phyloP scores from a whole-genome alignment of 1,284 basidiomycete genomes.

The Crepidotus sp. region DNA sequence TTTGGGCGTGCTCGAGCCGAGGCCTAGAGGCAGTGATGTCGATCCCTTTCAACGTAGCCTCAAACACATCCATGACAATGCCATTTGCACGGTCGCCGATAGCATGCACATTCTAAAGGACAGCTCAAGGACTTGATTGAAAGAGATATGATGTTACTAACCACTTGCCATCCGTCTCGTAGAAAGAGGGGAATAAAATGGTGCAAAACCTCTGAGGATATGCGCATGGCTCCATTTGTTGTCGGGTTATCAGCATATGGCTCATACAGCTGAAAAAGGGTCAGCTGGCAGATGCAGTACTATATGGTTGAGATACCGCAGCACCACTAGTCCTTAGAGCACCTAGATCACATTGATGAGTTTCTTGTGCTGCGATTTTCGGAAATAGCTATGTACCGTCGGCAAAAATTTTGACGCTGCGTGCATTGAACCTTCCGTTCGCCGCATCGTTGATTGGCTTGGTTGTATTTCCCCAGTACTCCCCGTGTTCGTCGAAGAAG shows the following conservation, averaged over 20 bases:
- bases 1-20: constrained; percentile 86
- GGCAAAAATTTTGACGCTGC: constrained; percentile 86
- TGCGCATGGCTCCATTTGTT: constrained; percentile 72
- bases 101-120: constrained; percentile 72
- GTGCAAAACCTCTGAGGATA: constrained; percentile 53
- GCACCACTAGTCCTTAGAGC: constrained; percentile 87
- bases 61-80: constrained; percentile 76
- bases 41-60: constrained; percentile 49
- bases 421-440: constrained; percentile 56
- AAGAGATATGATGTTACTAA: constrained; percentile 30
- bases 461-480: constrained; percentile 71
- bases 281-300: not conserved
- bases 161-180: constrained; percentile 73
- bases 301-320: constrained; percentile 47
- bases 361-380: not conserved
- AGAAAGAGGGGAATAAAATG: constrained; percentile 63
- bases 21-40: constrained; percentile 63
- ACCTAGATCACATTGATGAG: constrained; percentile 33
- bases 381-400: constrained; percentile 51
- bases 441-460: constrained; percentile 48
- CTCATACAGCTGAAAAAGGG: constrained; percentile 45
- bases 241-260: constrained; percentile 77
- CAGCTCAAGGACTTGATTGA: not conserved
- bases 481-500: constrained; percentile 56
- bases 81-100: constrained; percentile 89